These are phyloP conservation scores for Murraya koenigii DNA, from an alignment of 345 rosid species.

Conservation along the genomic window DNA sequence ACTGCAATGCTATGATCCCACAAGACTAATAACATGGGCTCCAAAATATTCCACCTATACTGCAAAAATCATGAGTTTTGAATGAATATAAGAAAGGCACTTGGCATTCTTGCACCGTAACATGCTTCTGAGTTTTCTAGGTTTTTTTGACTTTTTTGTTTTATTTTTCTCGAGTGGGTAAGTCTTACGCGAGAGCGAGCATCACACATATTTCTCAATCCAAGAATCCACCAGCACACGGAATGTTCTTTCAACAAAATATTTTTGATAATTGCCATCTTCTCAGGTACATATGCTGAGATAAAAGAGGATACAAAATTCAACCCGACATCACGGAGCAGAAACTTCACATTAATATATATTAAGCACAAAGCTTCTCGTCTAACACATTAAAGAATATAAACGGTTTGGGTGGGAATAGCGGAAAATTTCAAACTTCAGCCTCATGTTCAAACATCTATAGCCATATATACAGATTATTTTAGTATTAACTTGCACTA, in stretches of 20 bases:
- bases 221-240: no score
- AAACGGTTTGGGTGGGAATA: not conserved
- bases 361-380: not conserved
- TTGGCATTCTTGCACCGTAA: not conserved
- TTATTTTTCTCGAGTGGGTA: no score
- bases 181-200: no score
- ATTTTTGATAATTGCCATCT: no score
- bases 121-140: no score
- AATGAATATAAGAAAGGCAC: no score
- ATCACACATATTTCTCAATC: no score
- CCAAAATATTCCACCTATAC: not conserved
- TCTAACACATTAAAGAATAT: not conserved
- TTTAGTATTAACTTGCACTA: not conserved
- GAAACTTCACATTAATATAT: not conserved
- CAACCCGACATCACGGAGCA: not conserved
- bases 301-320: no score
- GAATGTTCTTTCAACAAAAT: no score
- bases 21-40: not conserved
- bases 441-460: not conserved
- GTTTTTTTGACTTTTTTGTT: no score
- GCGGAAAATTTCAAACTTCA: not conserved
- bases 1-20: not conserved
- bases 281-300: no score
- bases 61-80: not conserved
- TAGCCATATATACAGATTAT: not conserved